Evolutionary conservation across 768 basidiomycete species (phyloP).

Genomic region (Imleria badia): DNA sequence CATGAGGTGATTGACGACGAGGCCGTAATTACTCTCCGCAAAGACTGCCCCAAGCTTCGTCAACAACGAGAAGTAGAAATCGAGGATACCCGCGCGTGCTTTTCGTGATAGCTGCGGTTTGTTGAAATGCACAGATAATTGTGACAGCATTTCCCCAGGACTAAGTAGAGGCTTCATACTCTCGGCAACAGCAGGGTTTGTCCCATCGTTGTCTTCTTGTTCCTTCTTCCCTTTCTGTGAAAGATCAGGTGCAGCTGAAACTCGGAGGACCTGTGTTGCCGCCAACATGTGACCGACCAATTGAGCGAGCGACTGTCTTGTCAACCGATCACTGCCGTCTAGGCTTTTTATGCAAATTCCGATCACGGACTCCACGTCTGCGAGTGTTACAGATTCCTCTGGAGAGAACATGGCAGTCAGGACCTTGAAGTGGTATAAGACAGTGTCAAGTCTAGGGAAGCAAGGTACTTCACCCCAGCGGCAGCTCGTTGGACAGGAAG

Average conservation of each 20-base stretch:
- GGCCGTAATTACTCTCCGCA: slow-evolving; percentile 79
- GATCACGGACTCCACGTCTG: slow-evolving; percentile 79
- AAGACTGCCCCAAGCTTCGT: slow-evolving; percentile 71
- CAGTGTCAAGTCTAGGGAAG: background rate
- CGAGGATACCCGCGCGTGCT: slow-evolving; percentile 81
- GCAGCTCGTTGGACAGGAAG: slow-evolving; percentile 83
- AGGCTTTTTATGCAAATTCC: slow-evolving; percentile 66
- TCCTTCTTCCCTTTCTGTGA: slow-evolving; percentile 63
- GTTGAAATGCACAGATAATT: slow-evolving; percentile 80
- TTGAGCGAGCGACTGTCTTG: slow-evolving; percentile 75
- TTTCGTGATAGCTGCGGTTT: slow-evolving; percentile 65
- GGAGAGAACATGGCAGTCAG: slow-evolving; percentile 59
- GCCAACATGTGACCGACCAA: slow-evolving; percentile 84
- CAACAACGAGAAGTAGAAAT: slow-evolving; percentile 81
- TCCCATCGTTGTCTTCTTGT: slow-evolving; percentile 58
- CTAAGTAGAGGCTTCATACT: slow-evolving; percentile 67
- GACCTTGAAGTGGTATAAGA: slow-evolving; percentile 39
- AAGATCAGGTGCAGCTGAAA: slow-evolving; percentile 43
- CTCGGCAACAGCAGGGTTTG: slow-evolving; percentile 47
- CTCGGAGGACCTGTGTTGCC: slow-evolving; percentile 72
- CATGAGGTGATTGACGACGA: slow-evolving; percentile 77
- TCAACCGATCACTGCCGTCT: slow-evolving; percentile 80
- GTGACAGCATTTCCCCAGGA: slow-evolving; percentile 77
- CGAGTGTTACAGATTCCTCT: slow-evolving; percentile 52
- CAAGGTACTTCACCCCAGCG: slow-evolving; percentile 54